These are phyloP conservation scores for Inonotus obliquus DNA, from an alignment of 1,284 basidiomycete genomes.

Conservation along the genomic window DNA sequence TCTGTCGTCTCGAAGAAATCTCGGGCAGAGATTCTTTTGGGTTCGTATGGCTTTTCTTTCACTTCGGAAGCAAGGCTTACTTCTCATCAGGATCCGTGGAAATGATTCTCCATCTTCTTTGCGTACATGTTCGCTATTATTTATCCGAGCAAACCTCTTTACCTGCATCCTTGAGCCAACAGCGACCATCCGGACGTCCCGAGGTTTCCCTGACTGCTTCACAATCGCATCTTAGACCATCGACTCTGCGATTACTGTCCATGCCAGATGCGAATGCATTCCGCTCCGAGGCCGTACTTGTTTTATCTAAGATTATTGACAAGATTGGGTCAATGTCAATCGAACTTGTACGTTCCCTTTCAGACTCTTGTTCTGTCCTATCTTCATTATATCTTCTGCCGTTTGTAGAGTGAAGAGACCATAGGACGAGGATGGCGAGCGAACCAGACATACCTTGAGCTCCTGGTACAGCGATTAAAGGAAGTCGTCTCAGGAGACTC, in stretches of 20 bases:
- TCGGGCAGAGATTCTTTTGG: slow-evolving; percentile 50
- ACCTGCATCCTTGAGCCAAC: neutral
- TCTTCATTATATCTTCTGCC: neutral
- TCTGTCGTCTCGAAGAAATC: slow-evolving; percentile 37
- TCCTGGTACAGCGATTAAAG: slow-evolving; percentile 61
- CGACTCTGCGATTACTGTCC: slow-evolving; percentile 49
- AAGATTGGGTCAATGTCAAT: slow-evolving; percentile 45
- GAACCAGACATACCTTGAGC: slow-evolving; percentile 60
- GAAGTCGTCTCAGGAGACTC: slow-evolving; percentile 37
- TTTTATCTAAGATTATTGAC: slow-evolving; percentile 45
- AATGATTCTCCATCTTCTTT: slow-evolving; percentile 79
- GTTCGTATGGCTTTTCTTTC: slow-evolving; percentile 31
- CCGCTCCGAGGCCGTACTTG: slow-evolving; percentile 48
- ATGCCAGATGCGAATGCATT: slow-evolving; percentile 50
- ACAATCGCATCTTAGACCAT: slow-evolving; percentile 13
- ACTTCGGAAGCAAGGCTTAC: neutral
- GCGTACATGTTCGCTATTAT: slow-evolving; percentile 78
- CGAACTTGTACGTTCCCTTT: slow-evolving; percentile 40
- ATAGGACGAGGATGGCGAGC: slow-evolving; percentile 49
- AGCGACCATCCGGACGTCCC: slow-evolving; percentile 31
- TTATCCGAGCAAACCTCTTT: slow-evolving; percentile 20
- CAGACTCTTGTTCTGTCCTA: neutral
- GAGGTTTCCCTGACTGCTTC: slow-evolving; percentile 23
- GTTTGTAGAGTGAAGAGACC: slow-evolving; percentile 32
- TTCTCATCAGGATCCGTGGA: slow-evolving; percentile 61